These are phyloP conservation scores for Penicillium goetzii DNA, from an alignment of 495 filamentous ascomycete species.

Conservation along the genomic window DNA sequence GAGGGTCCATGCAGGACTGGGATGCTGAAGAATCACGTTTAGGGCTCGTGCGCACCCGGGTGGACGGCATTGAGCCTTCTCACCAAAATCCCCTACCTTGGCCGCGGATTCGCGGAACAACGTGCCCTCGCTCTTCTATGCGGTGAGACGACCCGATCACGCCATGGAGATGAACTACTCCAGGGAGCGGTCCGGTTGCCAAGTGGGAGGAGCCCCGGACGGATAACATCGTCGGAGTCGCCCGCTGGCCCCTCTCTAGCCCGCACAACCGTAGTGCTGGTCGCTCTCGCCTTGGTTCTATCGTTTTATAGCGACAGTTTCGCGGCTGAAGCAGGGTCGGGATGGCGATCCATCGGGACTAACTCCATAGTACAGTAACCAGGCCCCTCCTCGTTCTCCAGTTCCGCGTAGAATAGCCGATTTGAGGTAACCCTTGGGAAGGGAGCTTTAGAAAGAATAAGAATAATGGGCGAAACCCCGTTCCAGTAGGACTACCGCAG, in stretches of 20 bases:
- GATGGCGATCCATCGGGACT: neutral
- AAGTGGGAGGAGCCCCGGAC: slow-evolving; percentile 4
- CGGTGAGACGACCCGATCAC: slow-evolving; percentile 20
- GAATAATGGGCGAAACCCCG: neutral
- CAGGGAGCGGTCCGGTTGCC: neutral
- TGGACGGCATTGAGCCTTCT: slow-evolving; percentile 9
- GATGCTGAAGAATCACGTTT: slow-evolving; percentile 12
- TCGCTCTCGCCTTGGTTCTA: neutral
- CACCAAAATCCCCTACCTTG: neutral
- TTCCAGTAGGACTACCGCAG: slow-evolving; percentile 1
- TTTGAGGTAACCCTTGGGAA: slow-evolving; percentile 9
- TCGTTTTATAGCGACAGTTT: neutral
- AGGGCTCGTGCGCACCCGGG: slow-evolving; percentile 12
- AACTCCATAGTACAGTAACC: neutral
- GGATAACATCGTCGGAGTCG: slow-evolving; percentile 1
- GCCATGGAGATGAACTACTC: slow-evolving; percentile 13
- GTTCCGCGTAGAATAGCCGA: slow-evolving; percentile 21
- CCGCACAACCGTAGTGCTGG: neutral
- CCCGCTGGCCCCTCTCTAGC: neutral
- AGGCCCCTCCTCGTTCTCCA: neutral
- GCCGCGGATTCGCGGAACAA: slow-evolving; percentile 20
- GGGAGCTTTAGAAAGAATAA: neutral
- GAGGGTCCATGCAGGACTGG: neutral
- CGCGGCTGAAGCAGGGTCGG: neutral
- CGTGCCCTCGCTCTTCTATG: slow-evolving; percentile 4